Conservation (phyloP, 1,284 basidiomycete species). For the Trametes pubescens region DNA sequence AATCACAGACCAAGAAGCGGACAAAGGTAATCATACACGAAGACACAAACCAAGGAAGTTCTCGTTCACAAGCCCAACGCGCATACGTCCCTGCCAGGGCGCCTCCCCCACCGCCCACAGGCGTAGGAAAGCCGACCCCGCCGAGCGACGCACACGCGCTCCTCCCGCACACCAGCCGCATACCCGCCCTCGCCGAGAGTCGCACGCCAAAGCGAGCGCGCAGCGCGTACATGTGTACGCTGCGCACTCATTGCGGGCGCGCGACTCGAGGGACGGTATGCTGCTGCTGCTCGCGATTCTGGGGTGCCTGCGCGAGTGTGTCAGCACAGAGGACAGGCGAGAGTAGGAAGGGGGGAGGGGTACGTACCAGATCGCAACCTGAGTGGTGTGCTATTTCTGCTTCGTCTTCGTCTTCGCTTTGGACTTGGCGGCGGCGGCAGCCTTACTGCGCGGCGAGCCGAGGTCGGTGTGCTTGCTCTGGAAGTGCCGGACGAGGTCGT, state of each 20-base stretch:
- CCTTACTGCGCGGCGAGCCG: constrained; percentile 25
- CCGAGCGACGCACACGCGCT: constrained; percentile 8
- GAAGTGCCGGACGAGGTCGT: constrained; percentile 23
- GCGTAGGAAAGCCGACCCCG: not conserved
- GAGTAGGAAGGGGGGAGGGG: not conserved
- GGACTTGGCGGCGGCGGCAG: not conserved
- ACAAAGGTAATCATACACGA: not conserved
- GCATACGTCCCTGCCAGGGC: constrained; percentile 9
- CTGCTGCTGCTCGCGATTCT: constrained; percentile 15
- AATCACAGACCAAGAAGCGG: no score
- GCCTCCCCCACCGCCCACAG: not conserved
- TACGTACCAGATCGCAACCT: constrained; percentile 19
- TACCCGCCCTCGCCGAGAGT: constrained; percentile 10
- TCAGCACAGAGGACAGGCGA: not conserved
- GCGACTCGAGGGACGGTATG: constrained; percentile 7
- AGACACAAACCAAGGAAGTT: not conserved
- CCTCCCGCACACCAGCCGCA: constrained; percentile 12
- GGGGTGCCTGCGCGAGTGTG: constrained; percentile 1
- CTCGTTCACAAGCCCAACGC: not conserved
- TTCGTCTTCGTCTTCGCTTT: not conserved
- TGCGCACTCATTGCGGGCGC: constrained; percentile 2
- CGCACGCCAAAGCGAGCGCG: constrained; percentile 12
- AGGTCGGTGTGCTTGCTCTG: constrained; percentile 23
- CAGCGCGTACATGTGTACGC: not conserved
- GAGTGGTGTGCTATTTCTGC: not conserved